phyloP scores from a whole-genome alignment of 768 basidiomycete genomes.

The Mycena venus region DNA sequence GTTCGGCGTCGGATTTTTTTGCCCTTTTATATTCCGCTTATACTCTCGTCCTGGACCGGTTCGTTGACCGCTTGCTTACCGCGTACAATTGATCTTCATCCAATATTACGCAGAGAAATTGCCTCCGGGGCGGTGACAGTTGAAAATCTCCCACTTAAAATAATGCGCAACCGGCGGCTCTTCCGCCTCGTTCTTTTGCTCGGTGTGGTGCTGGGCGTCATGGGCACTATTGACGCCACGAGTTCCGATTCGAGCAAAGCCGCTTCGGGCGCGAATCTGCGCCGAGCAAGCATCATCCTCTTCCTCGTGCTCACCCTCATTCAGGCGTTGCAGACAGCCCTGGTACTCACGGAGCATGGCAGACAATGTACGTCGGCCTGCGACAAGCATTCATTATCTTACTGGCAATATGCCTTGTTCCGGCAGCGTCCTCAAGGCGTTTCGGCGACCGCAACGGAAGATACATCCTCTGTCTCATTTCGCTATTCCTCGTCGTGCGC shows the following conservation, averaged over 20 bases:
- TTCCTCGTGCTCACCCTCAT: conserved; percentile 53
- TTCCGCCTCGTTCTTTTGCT: conserved; percentile 46
- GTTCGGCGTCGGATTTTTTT: conserved; percentile 57
- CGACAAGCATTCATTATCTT: neutral
- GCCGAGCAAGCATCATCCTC: conserved; percentile 50
- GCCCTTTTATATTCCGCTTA: conserved; percentile 58
- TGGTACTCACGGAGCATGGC: neutral
- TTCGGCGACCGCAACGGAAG: conserved; percentile 21
- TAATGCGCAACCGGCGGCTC: conserved; percentile 46
- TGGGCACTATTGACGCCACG: conserved; percentile 39
- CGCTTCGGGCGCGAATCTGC: conserved; percentile 38
- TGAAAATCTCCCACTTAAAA: conserved; percentile 32
- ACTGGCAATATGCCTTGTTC: neutral
- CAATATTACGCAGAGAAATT: conserved; percentile 33
- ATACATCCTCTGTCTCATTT: conserved; percentile 19
- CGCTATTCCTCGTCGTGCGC: conserved; percentile 15
- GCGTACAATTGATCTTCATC: neutral
- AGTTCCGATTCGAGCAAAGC: conserved; percentile 27
- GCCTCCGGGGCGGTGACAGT: conserved; percentile 27
- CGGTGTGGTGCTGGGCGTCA: conserved; percentile 53
- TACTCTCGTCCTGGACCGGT: conserved; percentile 58
- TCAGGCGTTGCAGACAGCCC: conserved; percentile 41
- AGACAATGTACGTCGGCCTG: neutral
- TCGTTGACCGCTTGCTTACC: neutral
- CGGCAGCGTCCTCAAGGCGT: neutral